Evolutionary conservation across 2,329 filamentous ascomycete species (phyloP), one percentile per base, ranked within the genome.

Genomic region (Aspergillus chevalieri): DNA sequence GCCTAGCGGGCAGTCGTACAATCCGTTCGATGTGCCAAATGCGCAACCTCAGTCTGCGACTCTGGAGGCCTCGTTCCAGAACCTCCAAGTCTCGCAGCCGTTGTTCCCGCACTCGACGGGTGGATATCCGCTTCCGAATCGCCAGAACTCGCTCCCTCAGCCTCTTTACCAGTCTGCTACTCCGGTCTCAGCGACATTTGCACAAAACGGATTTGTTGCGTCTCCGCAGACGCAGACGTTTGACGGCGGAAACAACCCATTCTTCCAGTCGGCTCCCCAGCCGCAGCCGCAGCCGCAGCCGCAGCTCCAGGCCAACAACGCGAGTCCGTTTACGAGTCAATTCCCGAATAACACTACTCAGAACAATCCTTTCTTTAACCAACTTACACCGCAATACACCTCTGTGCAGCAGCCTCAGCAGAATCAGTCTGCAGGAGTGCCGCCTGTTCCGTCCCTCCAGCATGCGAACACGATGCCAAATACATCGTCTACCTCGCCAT

Each of bases 91-190:
- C 2, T 82, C 81, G 8, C 82, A 83, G 57, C 81, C 81, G 34
- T 74, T 90, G 26, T 90, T 91, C 64, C 86, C 87, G 6, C 83
- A 90, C 61, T 83, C 85, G 47, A 91, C 87, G 1, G 86, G 87
- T 47, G 87, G 75, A 49, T 78, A 76, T 57, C 38, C 26, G 26
- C 26, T 30, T 9, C 69, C 72, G 6, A 67, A 60, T 46, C 69
- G 72, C 48, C 70, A 72, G 49, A 62, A 66, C 34, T 66, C 71
- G 19, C 53, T 65, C 46, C 66, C 68, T 43, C 70, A 74, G 48
- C 54, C 65, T 45, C 59, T 63, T 28, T 67, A 68, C 26, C 73
- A 74, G 44, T 63, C 71, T 12, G 68, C 71, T 51, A 73, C 73
- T 0, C 71, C 73, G 4, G 65, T 68, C 17, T 63, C 65, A 8